Conservation (phyloP, 2,329 filamentous ascomycete species). For the Trichoderma koningiopsis region DNA sequence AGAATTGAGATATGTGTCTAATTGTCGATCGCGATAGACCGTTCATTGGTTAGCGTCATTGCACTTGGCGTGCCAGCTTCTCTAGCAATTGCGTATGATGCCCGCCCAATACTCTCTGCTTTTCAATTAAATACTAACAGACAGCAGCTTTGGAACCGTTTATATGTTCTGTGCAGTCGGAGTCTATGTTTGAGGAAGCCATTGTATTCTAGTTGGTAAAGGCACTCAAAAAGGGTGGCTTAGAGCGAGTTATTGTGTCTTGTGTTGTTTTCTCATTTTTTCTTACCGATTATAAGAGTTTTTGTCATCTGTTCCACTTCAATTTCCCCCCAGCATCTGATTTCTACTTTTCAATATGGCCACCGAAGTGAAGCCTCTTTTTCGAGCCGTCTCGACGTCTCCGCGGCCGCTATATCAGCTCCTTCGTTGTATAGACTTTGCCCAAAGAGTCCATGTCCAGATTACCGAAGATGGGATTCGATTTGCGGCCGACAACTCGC, state of each 20-base stretch:
- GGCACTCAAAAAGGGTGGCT: slow-evolving; percentile 35
- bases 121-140: slow-evolving; percentile 31
- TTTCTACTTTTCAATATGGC: slow-evolving; percentile 33
- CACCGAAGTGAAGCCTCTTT: slow-evolving; percentile 54
- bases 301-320: not conserved
- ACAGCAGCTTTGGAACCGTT: slow-evolving; percentile 81
- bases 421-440: slow-evolving; percentile 60
- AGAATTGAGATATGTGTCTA: not conserved
- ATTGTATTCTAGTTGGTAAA: slow-evolving; percentile 40
- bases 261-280: not conserved
- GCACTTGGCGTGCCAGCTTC: slow-evolving; percentile 84
- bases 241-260: slow-evolving; percentile 34
- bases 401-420: slow-evolving; percentile 72
- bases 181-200: slow-evolving; percentile 85
- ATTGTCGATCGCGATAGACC: slow-evolving; percentile 57
- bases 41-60: slow-evolving; percentile 74
- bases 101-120: not conserved
- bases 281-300: not conserved
- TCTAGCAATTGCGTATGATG: slow-evolving; percentile 80
- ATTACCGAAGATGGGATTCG: slow-evolving; percentile 83
- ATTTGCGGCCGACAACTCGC: slow-evolving; percentile 84
- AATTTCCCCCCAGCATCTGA: slow-evolving; percentile 6
- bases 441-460: slow-evolving; percentile 63
- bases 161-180: slow-evolving; percentile 99
- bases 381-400: slow-evolving; percentile 76